These are phyloP conservation scores for Elsinoe arachidis DNA, from an alignment of 2,329 filamentous ascomycete species.

Conservation along the genomic window DNA sequence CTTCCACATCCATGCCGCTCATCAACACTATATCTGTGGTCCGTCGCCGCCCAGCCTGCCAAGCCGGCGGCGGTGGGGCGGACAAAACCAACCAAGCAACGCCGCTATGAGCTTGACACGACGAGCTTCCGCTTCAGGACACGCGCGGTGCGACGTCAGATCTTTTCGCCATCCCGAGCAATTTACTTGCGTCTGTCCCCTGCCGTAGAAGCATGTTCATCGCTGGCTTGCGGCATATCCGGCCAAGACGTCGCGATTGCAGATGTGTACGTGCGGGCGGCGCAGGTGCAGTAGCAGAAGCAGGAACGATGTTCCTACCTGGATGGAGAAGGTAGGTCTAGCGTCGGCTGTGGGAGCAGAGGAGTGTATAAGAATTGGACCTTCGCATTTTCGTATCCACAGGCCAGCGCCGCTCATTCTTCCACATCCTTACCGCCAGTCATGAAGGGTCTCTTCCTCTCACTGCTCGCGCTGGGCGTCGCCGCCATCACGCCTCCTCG, in stretches of 20 bases:
- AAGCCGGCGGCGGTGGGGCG: constrained; percentile 3
- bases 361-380: background rate
- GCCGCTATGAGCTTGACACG: background rate
- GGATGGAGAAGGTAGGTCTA: background rate
- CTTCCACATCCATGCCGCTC: constrained; percentile 8
- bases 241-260: background rate
- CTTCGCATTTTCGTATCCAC: background rate
- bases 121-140: constrained; percentile 4
- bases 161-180: background rate
- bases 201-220: too few relatives aligned
- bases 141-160: background rate
- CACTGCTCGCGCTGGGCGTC: constrained; percentile 1
- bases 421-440: background rate
- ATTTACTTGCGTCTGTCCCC: background rate
- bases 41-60: background rate
- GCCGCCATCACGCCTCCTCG: background rate
- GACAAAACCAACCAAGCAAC: background rate
- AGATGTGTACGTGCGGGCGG: background rate
- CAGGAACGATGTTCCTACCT: background rate
- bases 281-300: background rate
- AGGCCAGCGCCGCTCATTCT: background rate
- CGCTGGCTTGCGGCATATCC: background rate
- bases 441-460: constrained; percentile 5
- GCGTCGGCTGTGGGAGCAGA: background rate
- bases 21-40: background rate